Base-by-base conservation (phyloP, 805 yeast genomes). In the Kodamaea jinghongensis region DNA sequence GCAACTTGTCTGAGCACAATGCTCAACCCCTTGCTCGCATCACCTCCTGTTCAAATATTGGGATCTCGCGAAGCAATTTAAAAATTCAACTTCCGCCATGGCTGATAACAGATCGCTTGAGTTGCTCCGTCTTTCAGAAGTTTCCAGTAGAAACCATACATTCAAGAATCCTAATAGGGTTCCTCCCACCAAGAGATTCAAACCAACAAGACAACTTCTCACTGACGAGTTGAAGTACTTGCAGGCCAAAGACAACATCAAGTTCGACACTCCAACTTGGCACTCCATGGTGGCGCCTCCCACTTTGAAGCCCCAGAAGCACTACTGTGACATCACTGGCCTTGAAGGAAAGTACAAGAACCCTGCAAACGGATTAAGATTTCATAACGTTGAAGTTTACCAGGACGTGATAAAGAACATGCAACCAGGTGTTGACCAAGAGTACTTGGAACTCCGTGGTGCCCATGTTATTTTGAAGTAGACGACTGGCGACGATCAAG, bases 301-400 rank as follows among this genome's bases (percentile, higher is more conserved):
- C 0, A 83, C 93, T 3, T 63, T 89, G 48, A 75, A 69, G 46
- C 98, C 98, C 0, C 66, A 72, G 12, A 87, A 83, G 63, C 83
- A 80, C 47, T 90, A 88, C 63, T 91, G 99, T 61, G 99, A 93
- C 56, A 80, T 91, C 34, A 91, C 98, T 0, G 99, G 99, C 0
- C 67, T 91, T 14, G 81, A 78, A 35, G 91, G 89, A 0, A 74
- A 65, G 22, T 91, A 91, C 68, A 81, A 76, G 55, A 73, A 83
- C 17, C 93, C 93, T 0, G 72, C 81, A 17, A 84, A 79, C 52
- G 83, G 84, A 30, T 65, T 91, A 38, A 70, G 96, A 41, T 91
- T 80, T 59, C 80, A 86, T 60, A 83, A 91, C 57, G 79, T 79
- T 37, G 97, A 91, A 60, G 82, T 91, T 22, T 90, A 79, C 59